These are phyloP conservation scores for Leccinum pachyderme DNA, from an alignment of 1,284 basidiomycete species.

Conservation along the genomic window DNA sequence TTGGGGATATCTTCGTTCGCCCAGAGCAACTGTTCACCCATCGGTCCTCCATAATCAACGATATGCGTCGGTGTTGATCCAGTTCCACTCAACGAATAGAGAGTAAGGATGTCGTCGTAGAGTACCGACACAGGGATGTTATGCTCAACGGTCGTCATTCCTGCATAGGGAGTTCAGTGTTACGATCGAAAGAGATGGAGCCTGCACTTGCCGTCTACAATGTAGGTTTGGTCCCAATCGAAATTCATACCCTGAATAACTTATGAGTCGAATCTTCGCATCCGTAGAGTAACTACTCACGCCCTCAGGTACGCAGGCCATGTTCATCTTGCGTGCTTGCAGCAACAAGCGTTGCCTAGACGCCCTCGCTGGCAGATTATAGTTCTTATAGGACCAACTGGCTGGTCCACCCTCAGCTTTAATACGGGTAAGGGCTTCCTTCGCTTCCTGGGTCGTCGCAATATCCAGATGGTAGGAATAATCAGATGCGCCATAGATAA, in stretches of 20 bases:
- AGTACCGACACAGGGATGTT: slow-evolving; percentile 60
- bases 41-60: slow-evolving; percentile 68
- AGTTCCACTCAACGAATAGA: slow-evolving; percentile 66
- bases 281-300: slow-evolving; percentile 25
- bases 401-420: slow-evolving; percentile 69
- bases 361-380: slow-evolving; percentile 65
- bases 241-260: slow-evolving; percentile 59
- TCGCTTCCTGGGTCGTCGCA: slow-evolving; percentile 56
- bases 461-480: slow-evolving; percentile 60
- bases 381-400: slow-evolving; percentile 75
- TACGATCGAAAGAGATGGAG: background rate
- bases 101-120: slow-evolving; percentile 64
- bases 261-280: slow-evolving; percentile 1
- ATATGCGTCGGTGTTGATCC: slow-evolving; percentile 70
- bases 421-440: slow-evolving; percentile 61
- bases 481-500: slow-evolving; percentile 62
- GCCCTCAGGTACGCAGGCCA: slow-evolving; percentile 74
- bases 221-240: slow-evolving; percentile 75
- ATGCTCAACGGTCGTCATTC: slow-evolving; percentile 79
- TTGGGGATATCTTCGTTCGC: slow-evolving; percentile 61
- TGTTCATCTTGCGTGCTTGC: slow-evolving; percentile 57
- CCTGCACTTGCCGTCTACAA: slow-evolving; percentile 56
- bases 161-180: slow-evolving; percentile 35
- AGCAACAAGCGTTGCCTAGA: slow-evolving; percentile 65
- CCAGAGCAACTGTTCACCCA: slow-evolving; percentile 69